Conservation (phyloP, 148 eudicot genomes). For the Selenicereus undatus region DNA sequence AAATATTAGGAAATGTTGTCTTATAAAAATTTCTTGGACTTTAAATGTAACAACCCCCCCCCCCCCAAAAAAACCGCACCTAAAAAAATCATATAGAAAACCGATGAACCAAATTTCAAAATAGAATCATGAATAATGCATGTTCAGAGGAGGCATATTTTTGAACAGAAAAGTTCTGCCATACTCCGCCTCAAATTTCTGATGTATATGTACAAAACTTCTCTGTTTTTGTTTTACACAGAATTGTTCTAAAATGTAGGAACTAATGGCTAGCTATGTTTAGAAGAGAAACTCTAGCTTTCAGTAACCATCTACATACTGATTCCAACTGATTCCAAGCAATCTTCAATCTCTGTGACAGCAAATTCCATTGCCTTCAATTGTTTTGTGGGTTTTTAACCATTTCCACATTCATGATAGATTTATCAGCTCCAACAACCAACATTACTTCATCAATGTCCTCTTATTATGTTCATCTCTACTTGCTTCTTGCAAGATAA, state of each 20-base stretch:
- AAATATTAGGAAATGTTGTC: too few relatives aligned
- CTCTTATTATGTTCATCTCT: neutral
- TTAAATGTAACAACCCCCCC: too few relatives aligned
- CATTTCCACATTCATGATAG: neutral
- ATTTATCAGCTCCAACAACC: neutral
- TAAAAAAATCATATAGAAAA: too few relatives aligned
- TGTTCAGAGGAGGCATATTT: too few relatives aligned
- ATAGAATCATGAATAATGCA: too few relatives aligned
- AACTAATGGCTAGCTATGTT: neutral
- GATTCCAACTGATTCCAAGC: neutral
- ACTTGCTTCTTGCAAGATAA: neutral
- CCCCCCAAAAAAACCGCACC: too few relatives aligned
- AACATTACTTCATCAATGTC: neutral
- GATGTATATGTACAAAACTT: conserved; percentile 14
- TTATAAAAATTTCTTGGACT: too few relatives aligned
- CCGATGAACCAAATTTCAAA: too few relatives aligned
- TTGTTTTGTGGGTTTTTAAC: neutral
- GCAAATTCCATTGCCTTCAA: neutral
- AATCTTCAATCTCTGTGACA: neutral
- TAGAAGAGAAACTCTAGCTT: neutral
- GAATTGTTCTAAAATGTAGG: conserved; percentile 15
- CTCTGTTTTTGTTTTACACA: neutral
- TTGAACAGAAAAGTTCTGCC: too few relatives aligned
- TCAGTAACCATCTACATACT: neutral
- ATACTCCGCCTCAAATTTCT: conserved; percentile 2